Conservation (phyloP, 2,329 filamentous ascomycete species). For the Microcyclosporella mali region DNA sequence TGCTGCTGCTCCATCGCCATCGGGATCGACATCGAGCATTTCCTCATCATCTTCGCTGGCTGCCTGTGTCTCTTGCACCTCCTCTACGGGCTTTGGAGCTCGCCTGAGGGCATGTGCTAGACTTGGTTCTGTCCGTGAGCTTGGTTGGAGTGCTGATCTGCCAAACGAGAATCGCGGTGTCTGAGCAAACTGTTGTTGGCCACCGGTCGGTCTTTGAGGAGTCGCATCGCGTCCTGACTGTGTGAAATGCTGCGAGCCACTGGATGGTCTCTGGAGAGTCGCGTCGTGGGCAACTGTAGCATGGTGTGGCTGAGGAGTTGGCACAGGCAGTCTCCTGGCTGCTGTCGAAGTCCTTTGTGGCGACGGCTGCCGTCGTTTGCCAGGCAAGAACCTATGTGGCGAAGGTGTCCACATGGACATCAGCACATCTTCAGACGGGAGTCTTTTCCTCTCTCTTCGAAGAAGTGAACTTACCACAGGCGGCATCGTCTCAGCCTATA, state of each 20-base stretch:
- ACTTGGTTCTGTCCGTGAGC: conserved; percentile 10
- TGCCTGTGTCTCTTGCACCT: conserved; percentile 20
- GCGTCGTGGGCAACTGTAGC: too few relatives aligned
- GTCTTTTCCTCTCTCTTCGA: too few relatives aligned
- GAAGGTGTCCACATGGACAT: conserved; percentile 21
- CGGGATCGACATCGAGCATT: conserved; percentile 24
- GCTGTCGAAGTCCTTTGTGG: conserved; percentile 14
- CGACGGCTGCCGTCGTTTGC: conserved; percentile 10
- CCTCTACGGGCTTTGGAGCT: conserved; percentile 15
- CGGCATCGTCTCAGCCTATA: conserved; percentile 12
- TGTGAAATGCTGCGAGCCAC: too few relatives aligned
- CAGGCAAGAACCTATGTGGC: conserved; percentile 24
- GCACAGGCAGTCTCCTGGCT: too few relatives aligned
- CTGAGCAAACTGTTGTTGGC: conserved; percentile 22
- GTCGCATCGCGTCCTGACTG: neutral
- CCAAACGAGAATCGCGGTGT: conserved; percentile 22
- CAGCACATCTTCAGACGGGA: neutral
- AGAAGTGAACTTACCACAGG: conserved; percentile 5
- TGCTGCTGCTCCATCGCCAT: conserved; percentile 8
- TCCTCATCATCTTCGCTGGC: conserved; percentile 21
- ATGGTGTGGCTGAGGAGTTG: too few relatives aligned
- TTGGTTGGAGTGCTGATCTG: conserved; percentile 4
- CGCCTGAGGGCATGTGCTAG: conserved; percentile 16
- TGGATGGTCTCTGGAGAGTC: too few relatives aligned
- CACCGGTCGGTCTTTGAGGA: neutral